phyloP scores from a whole-genome alignment of 2,329 filamentous ascomycete species.

The Trichoderma sp. region DNA sequence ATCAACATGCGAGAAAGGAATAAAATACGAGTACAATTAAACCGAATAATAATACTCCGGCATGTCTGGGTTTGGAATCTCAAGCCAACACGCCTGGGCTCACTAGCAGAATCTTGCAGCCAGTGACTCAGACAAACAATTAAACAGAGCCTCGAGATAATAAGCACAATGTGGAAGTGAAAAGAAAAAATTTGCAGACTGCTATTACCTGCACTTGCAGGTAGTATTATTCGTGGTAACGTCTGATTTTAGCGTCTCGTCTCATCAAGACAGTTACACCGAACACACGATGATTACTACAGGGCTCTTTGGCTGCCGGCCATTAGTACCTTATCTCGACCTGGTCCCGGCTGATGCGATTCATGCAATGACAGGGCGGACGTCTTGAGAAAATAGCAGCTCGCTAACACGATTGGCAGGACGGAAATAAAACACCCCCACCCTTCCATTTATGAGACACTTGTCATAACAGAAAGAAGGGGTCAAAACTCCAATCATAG shows the following conservation, averaged over 20 bases:
- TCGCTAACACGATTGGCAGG: slow-evolving; percentile 11
- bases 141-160: background rate
- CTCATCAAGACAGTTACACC: slow-evolving; percentile 1
- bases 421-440: slow-evolving; percentile 10
- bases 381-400: background rate
- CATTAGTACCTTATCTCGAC: slow-evolving; percentile 11
- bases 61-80: background rate
- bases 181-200: background rate
- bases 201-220: background rate
- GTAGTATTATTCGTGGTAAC: background rate
- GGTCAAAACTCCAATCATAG: background rate
- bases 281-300: background rate
- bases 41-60: background rate
- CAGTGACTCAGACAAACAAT: background rate
- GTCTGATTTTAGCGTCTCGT: slow-evolving; percentile 5
- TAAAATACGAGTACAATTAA: background rate
- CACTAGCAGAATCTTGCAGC: background rate
- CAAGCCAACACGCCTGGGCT: background rate
- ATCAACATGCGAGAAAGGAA: background rate
- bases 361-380: slow-evolving; percentile 7
- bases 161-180: background rate
- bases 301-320: background rate
- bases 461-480: background rate
- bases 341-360: slow-evolving; percentile 8
- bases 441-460: slow-evolving; percentile 7